Percentiles rank a stretch among this genome's conserved stretches.
These are phyloP conservation scores for Thecaphora frezii DNA, from an alignment of 1,284 basidiomycete genomes.

Conservation along the genomic window DNA sequence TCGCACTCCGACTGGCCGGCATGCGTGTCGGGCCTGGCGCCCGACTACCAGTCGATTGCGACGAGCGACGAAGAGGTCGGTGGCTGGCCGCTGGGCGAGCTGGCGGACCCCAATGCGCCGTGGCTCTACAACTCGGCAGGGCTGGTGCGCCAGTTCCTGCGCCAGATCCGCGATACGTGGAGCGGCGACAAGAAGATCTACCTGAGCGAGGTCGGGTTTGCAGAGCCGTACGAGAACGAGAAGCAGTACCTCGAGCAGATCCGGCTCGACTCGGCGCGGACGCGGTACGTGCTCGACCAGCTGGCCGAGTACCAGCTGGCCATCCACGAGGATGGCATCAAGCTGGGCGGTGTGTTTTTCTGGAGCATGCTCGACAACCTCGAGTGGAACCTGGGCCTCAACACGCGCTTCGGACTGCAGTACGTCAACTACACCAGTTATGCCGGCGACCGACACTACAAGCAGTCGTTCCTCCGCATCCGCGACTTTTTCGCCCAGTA, in stretches of 20 bases:
- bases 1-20: constrained; percentile 26
- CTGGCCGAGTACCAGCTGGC: constrained; percentile 15
- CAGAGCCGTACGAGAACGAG: constrained; percentile 7
- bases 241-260: constrained; percentile 14
- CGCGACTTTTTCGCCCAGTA: not conserved
- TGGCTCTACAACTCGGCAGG: constrained; percentile 36
- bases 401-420: not conserved
- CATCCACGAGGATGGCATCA: constrained; percentile 18
- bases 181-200: constrained; percentile 11
- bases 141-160: constrained; percentile 15
- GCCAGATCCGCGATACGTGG: constrained; percentile 12
- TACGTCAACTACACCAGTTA: not conserved
- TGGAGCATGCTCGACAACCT: constrained; percentile 17
- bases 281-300: constrained; percentile 22
- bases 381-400: constrained; percentile 2
- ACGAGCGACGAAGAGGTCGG: not conserved
- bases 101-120: constrained; percentile 10
- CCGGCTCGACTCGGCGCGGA: constrained; percentile 16
- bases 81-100: constrained; percentile 11
- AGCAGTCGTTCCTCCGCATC: not conserved
- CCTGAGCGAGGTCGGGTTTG: constrained; percentile 34
- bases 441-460: not conserved
- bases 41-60: not conserved
- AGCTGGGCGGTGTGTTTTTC: constrained; percentile 11
- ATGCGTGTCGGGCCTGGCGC: constrained; percentile 2